Percentiles rank a stretch among this genome's conserved stretches.
Conservation (phyloP, 257 asterid species). For the Primulina huaijiensis region DNA sequence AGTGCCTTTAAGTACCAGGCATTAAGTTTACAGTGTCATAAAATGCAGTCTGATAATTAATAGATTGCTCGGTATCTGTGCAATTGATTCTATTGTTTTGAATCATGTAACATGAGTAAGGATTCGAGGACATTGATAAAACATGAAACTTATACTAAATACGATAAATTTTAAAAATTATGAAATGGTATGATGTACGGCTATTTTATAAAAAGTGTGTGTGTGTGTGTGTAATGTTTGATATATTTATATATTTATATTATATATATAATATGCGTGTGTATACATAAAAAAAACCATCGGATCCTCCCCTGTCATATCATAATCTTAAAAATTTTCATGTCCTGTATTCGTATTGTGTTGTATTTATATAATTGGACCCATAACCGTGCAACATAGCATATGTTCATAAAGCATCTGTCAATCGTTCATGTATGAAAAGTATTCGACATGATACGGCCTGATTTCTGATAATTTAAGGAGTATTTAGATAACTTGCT, state of each 20-base stretch:
- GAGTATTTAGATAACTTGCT: not conserved
- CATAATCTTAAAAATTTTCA: not conserved
- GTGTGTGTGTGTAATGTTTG: too few species aligned
- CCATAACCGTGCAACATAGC: not conserved
- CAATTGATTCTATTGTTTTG: conserved; percentile 14
- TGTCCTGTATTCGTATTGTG: not conserved
- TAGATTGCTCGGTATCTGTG: conserved; percentile 14
- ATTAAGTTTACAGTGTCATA: conserved; percentile 8
- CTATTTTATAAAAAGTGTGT: not conserved
- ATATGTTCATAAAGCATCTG: not conserved
- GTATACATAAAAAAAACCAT: not conserved
- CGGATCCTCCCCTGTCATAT: not conserved
- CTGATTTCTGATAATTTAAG: not conserved
- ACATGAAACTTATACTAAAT: too few species aligned
- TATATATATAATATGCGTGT: too few species aligned
- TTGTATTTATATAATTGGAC: not conserved
- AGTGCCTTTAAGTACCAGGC: conserved; percentile 1
- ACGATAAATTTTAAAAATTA: too few species aligned
- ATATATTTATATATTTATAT: too few species aligned
- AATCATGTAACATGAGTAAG: not conserved
- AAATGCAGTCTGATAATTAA: not conserved
- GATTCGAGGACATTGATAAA: too few species aligned
- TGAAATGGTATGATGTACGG: not conserved
- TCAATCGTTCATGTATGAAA: not conserved
- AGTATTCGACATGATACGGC: not conserved